Evolutionary conservation across 768 basidiomycete genomes (phyloP).

Genomic region (Neoboletus brunneissimus): DNA sequence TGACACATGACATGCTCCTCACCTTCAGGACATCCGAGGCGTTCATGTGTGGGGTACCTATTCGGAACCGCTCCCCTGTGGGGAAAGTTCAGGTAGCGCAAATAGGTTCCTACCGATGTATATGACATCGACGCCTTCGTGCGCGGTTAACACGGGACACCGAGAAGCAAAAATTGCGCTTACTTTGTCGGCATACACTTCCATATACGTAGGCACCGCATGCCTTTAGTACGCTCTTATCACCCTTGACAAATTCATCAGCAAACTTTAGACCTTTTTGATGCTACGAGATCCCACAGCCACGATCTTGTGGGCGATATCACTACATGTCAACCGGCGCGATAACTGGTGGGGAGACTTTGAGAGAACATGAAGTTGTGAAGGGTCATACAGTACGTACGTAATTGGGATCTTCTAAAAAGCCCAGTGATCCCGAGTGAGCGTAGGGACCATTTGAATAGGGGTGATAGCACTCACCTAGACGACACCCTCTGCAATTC

Average conservation of each 20-base stretch:
- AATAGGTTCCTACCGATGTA: background rate
- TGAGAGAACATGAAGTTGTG: background rate
- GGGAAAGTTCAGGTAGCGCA: background rate
- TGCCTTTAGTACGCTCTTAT: background rate
- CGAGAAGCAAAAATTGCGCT: no score
- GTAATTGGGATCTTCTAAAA: background rate
- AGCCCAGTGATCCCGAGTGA: background rate
- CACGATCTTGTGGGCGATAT: background rate
- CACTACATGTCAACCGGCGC: no score
- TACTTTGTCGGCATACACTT: background rate
- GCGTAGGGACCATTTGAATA: background rate
- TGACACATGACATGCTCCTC: background rate
- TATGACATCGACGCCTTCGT: background rate
- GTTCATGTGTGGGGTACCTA: background rate
- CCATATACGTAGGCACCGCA: background rate
- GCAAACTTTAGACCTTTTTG: background rate
- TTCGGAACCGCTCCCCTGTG: no score
- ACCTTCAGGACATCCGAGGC: background rate
- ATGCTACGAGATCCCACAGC: background rate
- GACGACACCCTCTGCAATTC: conserved; percentile 5
- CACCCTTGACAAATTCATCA: background rate
- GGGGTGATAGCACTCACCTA: conserved; percentile 29
- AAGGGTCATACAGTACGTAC: background rate
- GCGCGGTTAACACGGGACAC: background rate
- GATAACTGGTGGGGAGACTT: background rate